phyloP scores from a whole-genome alignment of 1,284 basidiomycete genomes.

The Tremellales sp. region DNA sequence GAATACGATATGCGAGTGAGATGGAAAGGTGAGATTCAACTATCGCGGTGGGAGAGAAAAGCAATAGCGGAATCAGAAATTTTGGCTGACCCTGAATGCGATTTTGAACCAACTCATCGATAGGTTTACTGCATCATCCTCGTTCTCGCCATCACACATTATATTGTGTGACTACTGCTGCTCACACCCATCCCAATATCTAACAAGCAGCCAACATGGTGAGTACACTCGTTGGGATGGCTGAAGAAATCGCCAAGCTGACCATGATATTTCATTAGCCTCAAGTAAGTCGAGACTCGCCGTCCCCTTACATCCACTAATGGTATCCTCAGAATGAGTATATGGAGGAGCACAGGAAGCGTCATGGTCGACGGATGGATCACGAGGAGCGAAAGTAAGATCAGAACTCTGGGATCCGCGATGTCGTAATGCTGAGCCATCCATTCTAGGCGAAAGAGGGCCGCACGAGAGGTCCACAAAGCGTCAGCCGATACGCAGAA shows the following conservation, averaged over 20 bases:
- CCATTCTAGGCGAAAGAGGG: slow-evolving; percentile 75
- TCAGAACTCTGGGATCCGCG: neutral
- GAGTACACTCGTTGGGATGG: neutral
- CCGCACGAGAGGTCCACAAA: slow-evolving; percentile 87
- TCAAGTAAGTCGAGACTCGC: slow-evolving; percentile 29
- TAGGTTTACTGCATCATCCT: neutral
- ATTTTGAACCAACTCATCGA: neutral
- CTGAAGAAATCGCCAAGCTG: neutral
- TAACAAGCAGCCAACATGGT: slow-evolving; percentile 23
- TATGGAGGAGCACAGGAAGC: slow-evolving; percentile 50
- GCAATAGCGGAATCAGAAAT: neutral
- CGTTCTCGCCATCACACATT: neutral
- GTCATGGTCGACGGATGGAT: slow-evolving; percentile 49
- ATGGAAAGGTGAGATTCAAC: neutral
- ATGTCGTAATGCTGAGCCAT: neutral
- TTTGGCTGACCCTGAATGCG: slow-evolving; percentile 1
- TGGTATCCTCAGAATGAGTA: slow-evolving; percentile 45
- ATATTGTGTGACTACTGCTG: too few species aligned
- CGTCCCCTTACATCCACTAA: slow-evolving; percentile 5
- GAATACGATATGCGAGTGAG: too few species aligned
- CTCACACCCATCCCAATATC: too few species aligned
- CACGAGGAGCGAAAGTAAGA: slow-evolving; percentile 48
- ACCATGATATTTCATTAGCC: slow-evolving; percentile 26
- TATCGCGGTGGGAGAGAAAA: neutral
- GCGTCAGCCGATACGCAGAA: slow-evolving; percentile 86